Conservation (phyloP, 2,329 filamentous ascomycete genomes). For the Talaromyces sp. region DNA sequence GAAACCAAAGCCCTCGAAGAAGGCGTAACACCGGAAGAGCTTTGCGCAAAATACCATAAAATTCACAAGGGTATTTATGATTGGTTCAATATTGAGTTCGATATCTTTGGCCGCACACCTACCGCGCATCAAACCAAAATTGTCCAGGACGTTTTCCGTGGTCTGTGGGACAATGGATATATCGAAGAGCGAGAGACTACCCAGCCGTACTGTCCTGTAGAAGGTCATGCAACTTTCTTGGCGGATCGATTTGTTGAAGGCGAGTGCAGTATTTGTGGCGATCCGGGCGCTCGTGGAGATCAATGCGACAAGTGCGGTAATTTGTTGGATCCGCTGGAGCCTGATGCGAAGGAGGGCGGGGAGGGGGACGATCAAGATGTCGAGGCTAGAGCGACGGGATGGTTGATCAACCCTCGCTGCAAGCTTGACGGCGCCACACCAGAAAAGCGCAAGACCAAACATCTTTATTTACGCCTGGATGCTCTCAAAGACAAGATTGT, state of each 20-base stretch:
- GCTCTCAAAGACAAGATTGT: slow-evolving; percentile 75
- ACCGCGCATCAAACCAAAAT: slow-evolving; percentile 88
- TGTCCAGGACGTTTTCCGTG: slow-evolving; percentile 83
- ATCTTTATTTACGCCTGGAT: slow-evolving; percentile 85
- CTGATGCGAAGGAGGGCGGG: slow-evolving; percentile 18
- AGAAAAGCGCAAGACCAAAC: slow-evolving; percentile 77
- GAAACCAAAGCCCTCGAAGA: slow-evolving; percentile 94
- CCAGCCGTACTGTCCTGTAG: slow-evolving; percentile 78
- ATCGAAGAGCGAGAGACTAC: slow-evolving; percentile 82
- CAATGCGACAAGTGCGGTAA: slow-evolving; percentile 74
- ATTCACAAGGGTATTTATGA: slow-evolving; percentile 89
- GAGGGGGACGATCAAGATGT: slow-evolving; percentile 18
- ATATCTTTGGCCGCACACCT: slow-evolving; percentile 91
- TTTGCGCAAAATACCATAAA: slow-evolving; percentile 90
- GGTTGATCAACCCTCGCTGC: slow-evolving; percentile 77
- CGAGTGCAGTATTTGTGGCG: slow-evolving; percentile 53
- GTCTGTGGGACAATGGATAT: slow-evolving; percentile 84
- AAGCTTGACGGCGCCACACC: slow-evolving; percentile 86
- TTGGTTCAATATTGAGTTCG: slow-evolving; percentile 94
- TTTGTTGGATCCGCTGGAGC: slow-evolving; percentile 68
- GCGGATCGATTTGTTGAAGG: slow-evolving; percentile 68
- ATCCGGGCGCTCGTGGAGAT: slow-evolving; percentile 69
- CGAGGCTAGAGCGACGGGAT: slow-evolving; percentile 23
- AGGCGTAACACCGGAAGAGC: slow-evolving; percentile 73
- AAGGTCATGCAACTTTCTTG: slow-evolving; percentile 63